These are phyloP conservation scores for Suillus lakei DNA, from an alignment of 768 basidiomycete genomes.

Conservation along the genomic window DNA sequence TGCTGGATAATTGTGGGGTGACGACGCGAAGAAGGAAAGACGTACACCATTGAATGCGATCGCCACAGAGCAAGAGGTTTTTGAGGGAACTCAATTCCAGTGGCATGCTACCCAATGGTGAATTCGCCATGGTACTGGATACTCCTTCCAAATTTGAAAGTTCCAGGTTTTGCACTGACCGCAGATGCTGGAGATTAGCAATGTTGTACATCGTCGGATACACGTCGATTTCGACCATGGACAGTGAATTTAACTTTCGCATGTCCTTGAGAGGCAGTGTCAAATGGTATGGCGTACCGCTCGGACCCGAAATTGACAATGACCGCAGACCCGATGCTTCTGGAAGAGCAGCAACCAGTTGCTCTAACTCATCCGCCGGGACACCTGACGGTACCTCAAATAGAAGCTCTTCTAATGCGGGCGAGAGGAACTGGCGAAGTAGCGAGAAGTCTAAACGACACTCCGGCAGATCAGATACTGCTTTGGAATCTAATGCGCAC, in stretches of 20 bases:
- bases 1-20: no score
- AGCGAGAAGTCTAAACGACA: not conserved
- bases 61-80: no score
- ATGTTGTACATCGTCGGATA: not conserved
- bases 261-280: not conserved
- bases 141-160: no score
- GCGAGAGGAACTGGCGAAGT: not conserved
- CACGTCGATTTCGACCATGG: not conserved
- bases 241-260: not conserved
- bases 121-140: no score
- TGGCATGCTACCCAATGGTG: no score
- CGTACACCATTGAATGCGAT: no score
- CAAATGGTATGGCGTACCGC: not conserved
- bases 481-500: not conserved
- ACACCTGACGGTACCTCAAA: not conserved
- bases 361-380: not conserved
- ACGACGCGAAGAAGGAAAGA: no score
- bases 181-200: not conserved
- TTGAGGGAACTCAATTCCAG: no score
- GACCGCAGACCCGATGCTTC: not conserved
- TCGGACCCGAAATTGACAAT: not conserved
- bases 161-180: no score
- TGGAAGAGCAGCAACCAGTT: not conserved
- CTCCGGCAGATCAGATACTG: not conserved
- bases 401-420: not conserved